These are phyloP conservation scores for Batrachochytrium dendrobatidis DNA, from an alignment of 371 early-diverging fungal genomes.

Conservation along the genomic window DNA sequence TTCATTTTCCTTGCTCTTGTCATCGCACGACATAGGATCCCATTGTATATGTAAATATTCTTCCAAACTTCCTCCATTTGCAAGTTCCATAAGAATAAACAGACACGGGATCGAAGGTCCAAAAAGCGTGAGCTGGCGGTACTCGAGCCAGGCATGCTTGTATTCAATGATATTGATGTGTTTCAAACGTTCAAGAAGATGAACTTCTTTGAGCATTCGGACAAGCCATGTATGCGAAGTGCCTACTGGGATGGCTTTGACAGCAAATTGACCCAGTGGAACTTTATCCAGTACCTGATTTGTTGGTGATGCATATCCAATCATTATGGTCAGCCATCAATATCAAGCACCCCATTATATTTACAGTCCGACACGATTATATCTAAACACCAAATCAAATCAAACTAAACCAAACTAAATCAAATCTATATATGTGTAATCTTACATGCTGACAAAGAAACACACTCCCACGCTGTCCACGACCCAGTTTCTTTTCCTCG, in stretches of 20 bases:
- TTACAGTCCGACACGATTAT: constrained; percentile 4
- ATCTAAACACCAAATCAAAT: too few relatives aligned
- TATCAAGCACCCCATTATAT: not conserved
- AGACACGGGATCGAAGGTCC: constrained; percentile 88
- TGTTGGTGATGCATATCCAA: not conserved
- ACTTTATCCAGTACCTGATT: constrained; percentile 63
- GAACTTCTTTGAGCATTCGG: constrained; percentile 89
- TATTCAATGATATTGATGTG: constrained; percentile 91
- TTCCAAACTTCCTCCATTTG: constrained; percentile 93
- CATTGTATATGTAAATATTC: constrained; percentile 62
- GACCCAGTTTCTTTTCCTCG: constrained; percentile 76
- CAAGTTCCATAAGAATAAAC: constrained; percentile 95
- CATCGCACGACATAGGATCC: too few relatives aligned
- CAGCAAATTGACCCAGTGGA: constrained; percentile 64
- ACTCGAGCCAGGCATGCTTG: constrained; percentile 58
- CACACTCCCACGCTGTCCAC: constrained; percentile 86
- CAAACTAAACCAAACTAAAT: too few relatives aligned
- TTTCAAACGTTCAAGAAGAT: constrained; percentile 74
- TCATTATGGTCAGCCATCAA: not conserved
- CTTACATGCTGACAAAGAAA: constrained; percentile 75
- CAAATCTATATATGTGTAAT: not conserved
- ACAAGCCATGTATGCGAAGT: constrained; percentile 85
- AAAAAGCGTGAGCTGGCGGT: constrained; percentile 68
- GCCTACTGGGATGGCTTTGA: constrained; percentile 90
- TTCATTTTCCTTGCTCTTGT: too few relatives aligned